These are phyloP conservation scores for Phalaenopsis aphrodite DNA, from an alignment of 106 monocot genomes.

Conservation along the genomic window DNA sequence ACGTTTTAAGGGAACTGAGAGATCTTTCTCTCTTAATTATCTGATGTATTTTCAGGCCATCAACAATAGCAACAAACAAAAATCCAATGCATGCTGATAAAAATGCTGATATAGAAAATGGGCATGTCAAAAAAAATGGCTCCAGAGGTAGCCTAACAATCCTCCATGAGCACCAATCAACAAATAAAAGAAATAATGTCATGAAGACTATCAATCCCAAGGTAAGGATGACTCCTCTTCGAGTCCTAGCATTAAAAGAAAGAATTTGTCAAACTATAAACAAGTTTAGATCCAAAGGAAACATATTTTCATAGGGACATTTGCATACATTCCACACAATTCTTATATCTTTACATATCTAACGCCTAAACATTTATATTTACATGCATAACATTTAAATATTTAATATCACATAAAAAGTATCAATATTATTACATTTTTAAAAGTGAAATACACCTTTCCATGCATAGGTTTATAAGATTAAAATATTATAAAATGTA, in stretches of 20 bases:
- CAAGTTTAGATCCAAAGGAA: not conserved
- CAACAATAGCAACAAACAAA: constrained; percentile 66
- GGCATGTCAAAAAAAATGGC: constrained; percentile 63
- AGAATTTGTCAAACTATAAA: not conserved
- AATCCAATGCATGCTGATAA: constrained; percentile 62
- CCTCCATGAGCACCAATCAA: constrained; percentile 85
- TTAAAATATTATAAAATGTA: too few relatives aligned
- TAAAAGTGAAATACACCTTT: too few relatives aligned
- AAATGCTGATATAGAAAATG: constrained; percentile 57
- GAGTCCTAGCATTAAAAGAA: constrained; percentile 38
- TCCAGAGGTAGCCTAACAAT: constrained; percentile 80
- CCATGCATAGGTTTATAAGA: too few relatives aligned
- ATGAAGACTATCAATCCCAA: constrained; percentile 46
- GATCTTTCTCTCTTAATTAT: constrained; percentile 36
- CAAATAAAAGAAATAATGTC: constrained; percentile 47
- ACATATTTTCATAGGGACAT: not conserved
- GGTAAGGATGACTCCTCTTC: constrained; percentile 51
- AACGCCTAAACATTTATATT: too few relatives aligned
- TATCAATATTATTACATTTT: too few relatives aligned
- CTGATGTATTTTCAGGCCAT: constrained; percentile 53
- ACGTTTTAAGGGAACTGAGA: constrained; percentile 32
- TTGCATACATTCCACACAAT: too few relatives aligned
- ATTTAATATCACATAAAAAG: too few relatives aligned
- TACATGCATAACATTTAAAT: too few relatives aligned
- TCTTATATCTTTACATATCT: too few relatives aligned